Percentiles rank a stretch among this genome's conserved stretches.
These are phyloP conservation scores for Raphanus hybrid DNA, from an alignment of 441 rosid genomes.

Conservation along the genomic window DNA sequence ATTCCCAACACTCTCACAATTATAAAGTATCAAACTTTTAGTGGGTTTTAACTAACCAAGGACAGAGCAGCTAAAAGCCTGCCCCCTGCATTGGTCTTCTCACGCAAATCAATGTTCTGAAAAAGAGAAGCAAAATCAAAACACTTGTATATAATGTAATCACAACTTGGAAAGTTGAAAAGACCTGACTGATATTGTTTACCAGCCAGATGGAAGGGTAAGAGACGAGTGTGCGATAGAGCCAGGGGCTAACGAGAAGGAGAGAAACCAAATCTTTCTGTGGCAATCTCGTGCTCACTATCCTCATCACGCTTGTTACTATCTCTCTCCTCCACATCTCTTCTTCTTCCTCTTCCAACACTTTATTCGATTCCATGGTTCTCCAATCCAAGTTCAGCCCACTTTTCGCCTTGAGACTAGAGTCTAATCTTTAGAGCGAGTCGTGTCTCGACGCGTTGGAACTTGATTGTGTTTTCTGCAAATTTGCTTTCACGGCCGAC, in stretches of 20 bases:
- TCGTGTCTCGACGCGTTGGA: conserved; percentile 7
- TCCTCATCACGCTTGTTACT: conserved; percentile 68
- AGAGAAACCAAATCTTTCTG: conserved; percentile 74
- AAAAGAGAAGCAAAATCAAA: conserved; percentile 20
- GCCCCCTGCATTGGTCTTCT: conserved; percentile 73
- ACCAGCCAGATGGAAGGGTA: conserved; percentile 79
- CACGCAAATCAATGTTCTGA: conserved; percentile 76
- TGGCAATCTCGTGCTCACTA: conserved; percentile 70
- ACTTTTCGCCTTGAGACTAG: conserved; percentile 10
- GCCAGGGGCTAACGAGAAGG: conserved; percentile 74
- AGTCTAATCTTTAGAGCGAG: background rate
- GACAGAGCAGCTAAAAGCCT: conserved; percentile 77
- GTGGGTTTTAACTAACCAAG: conserved; percentile 53
- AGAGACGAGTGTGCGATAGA: conserved; percentile 64
- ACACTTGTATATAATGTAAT: background rate
- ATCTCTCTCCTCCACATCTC: conserved; percentile 74
- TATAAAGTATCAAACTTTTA: background rate
- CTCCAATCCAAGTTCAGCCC: conserved; percentile 14
- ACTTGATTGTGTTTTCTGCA: conserved; percentile 4
- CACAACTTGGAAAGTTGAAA: too few relatives aligned
- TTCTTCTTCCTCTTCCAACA: conserved; percentile 46
- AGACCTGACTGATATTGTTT: too few relatives aligned
- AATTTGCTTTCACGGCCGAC: conserved; percentile 21
- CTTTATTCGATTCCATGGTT: conserved; percentile 40
- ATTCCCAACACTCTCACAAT: background rate